Evolutionary conservation across 495 filamentous ascomycete genomes (phyloP).

Genomic region (Podospora conica): DNA sequence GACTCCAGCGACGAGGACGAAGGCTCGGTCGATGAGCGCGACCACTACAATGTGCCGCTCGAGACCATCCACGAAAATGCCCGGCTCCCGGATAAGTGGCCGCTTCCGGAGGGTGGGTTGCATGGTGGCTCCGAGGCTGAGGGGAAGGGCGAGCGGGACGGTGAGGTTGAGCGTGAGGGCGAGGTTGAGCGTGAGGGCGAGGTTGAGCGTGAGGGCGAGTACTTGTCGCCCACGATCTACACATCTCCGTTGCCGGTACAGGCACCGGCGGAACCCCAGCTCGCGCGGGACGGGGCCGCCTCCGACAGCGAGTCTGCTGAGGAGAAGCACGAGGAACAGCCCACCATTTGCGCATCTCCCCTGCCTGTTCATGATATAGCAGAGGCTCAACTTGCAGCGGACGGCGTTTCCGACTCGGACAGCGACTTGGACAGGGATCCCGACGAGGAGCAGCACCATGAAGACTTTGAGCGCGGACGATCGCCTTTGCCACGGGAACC

Average conservation of each 20-base stretch:
- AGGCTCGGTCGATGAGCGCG: not conserved
- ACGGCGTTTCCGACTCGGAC: not conserved
- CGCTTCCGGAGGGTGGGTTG: not conserved
- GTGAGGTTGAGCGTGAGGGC: too few species aligned
- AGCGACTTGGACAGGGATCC: not conserved
- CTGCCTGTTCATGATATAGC: not conserved
- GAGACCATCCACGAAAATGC: not conserved
- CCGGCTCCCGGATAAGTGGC: not conserved
- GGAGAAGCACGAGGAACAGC: not conserved
- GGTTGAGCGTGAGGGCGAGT: not conserved
- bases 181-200: too few species aligned
- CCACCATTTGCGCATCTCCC: not conserved
- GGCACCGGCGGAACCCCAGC: not conserved
- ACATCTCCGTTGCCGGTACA: not conserved
- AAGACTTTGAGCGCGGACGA: not conserved
- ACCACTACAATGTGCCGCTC: not conserved
- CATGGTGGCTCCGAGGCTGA: too few species aligned
- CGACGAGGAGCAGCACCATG: not conserved
- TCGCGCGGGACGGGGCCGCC: not conserved
- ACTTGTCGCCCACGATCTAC: too few species aligned
- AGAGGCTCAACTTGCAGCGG: not conserved
- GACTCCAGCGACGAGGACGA: not conserved
- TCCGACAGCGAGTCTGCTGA: not conserved
- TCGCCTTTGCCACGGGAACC: not conserved
- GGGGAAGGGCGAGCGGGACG: too few species aligned